Conservation (phyloP, 2,329 filamentous ascomycete genomes). For the Penicillium hesseltinei region DNA sequence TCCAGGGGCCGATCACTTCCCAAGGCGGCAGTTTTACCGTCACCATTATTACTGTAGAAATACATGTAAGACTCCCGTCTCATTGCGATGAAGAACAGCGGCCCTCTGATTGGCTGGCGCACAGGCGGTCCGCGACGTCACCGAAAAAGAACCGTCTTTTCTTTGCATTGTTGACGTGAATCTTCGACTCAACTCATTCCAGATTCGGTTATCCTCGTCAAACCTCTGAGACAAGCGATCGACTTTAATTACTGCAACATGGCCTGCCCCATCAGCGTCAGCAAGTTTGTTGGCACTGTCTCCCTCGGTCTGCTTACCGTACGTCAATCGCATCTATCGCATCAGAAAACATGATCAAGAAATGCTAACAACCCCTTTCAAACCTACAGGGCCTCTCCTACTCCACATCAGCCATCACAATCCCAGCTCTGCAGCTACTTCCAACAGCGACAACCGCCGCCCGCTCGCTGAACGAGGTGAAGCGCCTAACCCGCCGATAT, state of each 20-base stretch:
- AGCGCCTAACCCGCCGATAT: constrained; percentile 62
- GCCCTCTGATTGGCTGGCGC: constrained; percentile 5
- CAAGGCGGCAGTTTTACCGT: too few relatives aligned
- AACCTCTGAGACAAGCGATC: background rate
- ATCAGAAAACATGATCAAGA: constrained; percentile 4
- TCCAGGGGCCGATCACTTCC: too few relatives aligned
- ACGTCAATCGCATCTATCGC: constrained; percentile 40
- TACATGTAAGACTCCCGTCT: too few relatives aligned
- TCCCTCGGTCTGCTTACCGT: constrained; percentile 86
- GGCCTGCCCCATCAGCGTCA: constrained; percentile 68
- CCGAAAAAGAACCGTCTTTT: background rate
- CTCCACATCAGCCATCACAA: constrained; percentile 71
- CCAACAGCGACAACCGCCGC: constrained; percentile 71
- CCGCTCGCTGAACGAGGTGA: constrained; percentile 68
- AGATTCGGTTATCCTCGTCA: background rate
- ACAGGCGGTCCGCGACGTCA: constrained; percentile 5
- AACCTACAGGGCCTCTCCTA: constrained; percentile 76
- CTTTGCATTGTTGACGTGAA: background rate
- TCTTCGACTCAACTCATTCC: background rate
- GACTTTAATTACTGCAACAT: constrained; percentile 45
- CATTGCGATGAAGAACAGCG: background rate
- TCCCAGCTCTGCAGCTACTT: constrained; percentile 77
- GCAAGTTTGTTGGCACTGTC: constrained; percentile 91
- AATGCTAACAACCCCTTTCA: constrained; percentile 10
- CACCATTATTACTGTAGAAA: too few relatives aligned